Percentiles rank a stretch among this genome's conserved stretches.
Evolutionary conservation across 371 early-diverging fungal genomes (phyloP).

Genomic region (Mortierella sp.): DNA sequence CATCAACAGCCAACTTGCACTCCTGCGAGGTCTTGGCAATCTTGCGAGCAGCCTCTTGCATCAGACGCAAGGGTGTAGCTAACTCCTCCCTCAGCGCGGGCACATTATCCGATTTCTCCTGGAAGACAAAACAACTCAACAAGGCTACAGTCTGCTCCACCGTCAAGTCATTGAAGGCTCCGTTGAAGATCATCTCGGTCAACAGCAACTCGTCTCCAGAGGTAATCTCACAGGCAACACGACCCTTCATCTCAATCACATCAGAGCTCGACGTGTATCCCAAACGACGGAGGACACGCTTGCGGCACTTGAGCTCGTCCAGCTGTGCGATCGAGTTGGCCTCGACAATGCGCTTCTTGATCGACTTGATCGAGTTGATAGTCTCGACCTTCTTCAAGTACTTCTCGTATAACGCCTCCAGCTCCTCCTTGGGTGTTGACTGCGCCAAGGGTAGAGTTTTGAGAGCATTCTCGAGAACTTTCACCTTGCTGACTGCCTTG

Average conservation of each 20-base stretch:
- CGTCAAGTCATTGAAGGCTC: slow-evolving; percentile 95
- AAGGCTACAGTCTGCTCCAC: slow-evolving; percentile 94
- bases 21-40: slow-evolving; percentile 92
- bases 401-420: slow-evolving; percentile 69
- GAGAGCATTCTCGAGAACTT: slow-evolving; percentile 77
- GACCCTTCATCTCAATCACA: slow-evolving; percentile 97
- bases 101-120: slow-evolving; percentile 80
- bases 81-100: slow-evolving; percentile 81
- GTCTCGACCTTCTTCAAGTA: slow-evolving; percentile 78
- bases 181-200: slow-evolving; percentile 99
- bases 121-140: slow-evolving; percentile 96
- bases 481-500: slow-evolving; percentile 81
- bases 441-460: slow-evolving; percentile 66
- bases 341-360: slow-evolving; percentile 80
- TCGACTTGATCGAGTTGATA: slow-evolving; percentile 67
- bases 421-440: slow-evolving; percentile 59
- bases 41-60: slow-evolving; percentile 91
- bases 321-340: slow-evolving; percentile 90
- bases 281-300: slow-evolving; percentile 92
- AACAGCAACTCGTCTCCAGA: slow-evolving; percentile 98
- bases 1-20: slow-evolving; percentile 84
- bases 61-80: slow-evolving; percentile 78
- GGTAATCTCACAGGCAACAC: slow-evolving; percentile 99
- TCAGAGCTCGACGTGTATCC: slow-evolving; percentile 87
- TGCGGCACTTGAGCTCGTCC: slow-evolving; percentile 93